phyloP scores from a whole-genome alignment of 1,284 basidiomycete genomes.

The Heliocybe sulcata region DNA sequence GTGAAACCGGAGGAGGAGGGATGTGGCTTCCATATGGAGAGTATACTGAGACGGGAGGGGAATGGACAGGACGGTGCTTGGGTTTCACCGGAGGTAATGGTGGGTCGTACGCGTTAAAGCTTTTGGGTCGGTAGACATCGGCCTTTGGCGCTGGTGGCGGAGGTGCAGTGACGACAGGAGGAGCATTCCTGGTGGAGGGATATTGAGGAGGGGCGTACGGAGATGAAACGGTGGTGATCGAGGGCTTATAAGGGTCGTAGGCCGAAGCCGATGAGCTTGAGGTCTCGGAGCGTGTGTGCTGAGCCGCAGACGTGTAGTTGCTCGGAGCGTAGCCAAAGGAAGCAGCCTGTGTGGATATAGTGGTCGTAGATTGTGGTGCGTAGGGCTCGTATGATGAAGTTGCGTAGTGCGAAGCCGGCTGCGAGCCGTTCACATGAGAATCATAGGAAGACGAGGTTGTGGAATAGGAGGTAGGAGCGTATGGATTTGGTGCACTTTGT shows the following conservation, averaged over 20 bases:
- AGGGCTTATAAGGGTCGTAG: slow-evolving; percentile 6
- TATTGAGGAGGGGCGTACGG: neutral
- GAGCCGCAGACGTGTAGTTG: neutral
- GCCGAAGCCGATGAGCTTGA: slow-evolving; percentile 10
- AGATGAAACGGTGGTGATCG: neutral
- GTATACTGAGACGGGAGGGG: neutral
- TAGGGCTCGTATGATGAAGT: slow-evolving; percentile 16
- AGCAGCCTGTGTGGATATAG: neutral
- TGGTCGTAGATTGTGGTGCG: slow-evolving; percentile 13
- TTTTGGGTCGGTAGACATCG: slow-evolving; percentile 46
- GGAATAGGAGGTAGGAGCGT: neutral
- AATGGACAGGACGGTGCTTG: slow-evolving; percentile 22
- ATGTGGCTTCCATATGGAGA: neutral
- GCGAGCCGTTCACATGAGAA: neutral
- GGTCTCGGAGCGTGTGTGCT: neutral
- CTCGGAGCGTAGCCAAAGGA: neutral
- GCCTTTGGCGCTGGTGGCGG: slow-evolving; percentile 25
- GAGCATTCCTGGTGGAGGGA: slow-evolving; percentile 10
- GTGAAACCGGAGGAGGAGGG: neutral
- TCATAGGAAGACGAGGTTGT: neutral
- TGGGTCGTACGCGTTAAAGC: slow-evolving; percentile 74
- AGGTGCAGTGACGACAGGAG: slow-evolving; percentile 20
- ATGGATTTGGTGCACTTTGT: neutral
- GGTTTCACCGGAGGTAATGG: slow-evolving; percentile 56
- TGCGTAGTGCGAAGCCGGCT: neutral